Evolutionary conservation across 805 yeast species (phyloP).

Genomic region (Suhomyces vadensis): DNA sequence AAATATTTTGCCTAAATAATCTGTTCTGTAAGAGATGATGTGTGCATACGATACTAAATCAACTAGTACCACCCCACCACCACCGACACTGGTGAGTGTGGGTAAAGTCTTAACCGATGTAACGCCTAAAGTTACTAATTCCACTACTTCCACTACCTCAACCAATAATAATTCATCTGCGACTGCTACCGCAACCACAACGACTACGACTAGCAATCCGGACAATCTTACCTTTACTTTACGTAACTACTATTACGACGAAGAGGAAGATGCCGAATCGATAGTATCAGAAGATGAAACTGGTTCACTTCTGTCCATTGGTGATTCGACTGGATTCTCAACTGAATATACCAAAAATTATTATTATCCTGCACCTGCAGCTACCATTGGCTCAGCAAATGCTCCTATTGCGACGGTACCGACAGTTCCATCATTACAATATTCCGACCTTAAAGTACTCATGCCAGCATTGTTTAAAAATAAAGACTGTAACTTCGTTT

Average conservation of each 20-base stretch:
- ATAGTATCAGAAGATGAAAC: slow-evolving; percentile 8
- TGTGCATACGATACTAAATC: not conserved
- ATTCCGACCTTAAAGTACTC: slow-evolving; percentile 6
- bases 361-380: not conserved
- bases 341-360: not conserved
- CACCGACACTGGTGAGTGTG: not conserved
- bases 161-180: no score
- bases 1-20: not conserved
- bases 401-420: not conserved
- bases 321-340: not conserved
- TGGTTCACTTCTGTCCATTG: slow-evolving; percentile 3
- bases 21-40: not conserved
- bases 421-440: not conserved
- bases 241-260: slow-evolving; percentile 8
- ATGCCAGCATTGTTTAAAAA: slow-evolving; percentile 9
- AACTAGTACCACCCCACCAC: not conserved
- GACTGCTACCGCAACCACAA: slow-evolving; percentile 1
- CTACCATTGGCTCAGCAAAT: not conserved
- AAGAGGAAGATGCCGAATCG: slow-evolving; percentile 13
- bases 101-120: not conserved
- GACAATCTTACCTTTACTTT: slow-evolving; percentile 6
- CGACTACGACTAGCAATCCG: not conserved
- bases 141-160: not conserved
- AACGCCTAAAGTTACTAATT: not conserved
- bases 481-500: not conserved